phyloP scores from a whole-genome alignment of 352 stramenopile genomes.

The Blastocystis sp. region DNA sequence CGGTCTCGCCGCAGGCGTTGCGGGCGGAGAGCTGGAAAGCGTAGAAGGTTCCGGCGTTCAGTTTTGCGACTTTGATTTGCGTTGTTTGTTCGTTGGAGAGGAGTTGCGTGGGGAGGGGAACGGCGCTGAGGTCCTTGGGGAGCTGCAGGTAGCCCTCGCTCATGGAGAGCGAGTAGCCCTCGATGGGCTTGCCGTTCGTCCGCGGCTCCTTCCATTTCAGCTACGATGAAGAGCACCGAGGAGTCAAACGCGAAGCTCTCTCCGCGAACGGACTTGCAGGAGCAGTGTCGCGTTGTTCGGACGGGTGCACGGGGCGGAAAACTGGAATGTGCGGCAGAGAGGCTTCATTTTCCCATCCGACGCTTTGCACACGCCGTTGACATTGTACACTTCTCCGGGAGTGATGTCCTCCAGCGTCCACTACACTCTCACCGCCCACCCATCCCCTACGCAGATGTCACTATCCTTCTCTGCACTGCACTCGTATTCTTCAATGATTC shows the following conservation, averaged over 20 bases:
- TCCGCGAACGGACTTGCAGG: neutral
- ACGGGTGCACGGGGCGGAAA: slow-evolving; percentile 36
- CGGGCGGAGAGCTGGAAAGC: slow-evolving; percentile 37
- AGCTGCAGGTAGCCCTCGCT: slow-evolving; percentile 15
- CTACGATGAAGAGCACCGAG: neutral
- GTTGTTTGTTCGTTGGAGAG: slow-evolving; percentile 8
- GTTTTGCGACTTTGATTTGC: slow-evolving; percentile 13
- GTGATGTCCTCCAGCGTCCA: slow-evolving; percentile 36
- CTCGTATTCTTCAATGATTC: slow-evolving; percentile 23
- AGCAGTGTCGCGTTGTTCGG: slow-evolving; percentile 13
- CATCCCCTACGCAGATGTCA: neutral
- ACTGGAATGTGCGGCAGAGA: slow-evolving; percentile 43
- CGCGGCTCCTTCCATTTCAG: slow-evolving; percentile 49
- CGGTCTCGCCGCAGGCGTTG: slow-evolving; percentile 46
- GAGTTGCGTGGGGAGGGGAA: neutral
- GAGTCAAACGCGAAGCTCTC: slow-evolving; percentile 28
- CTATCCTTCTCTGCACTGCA: neutral
- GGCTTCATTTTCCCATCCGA: slow-evolving; percentile 36
- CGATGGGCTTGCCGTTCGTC: slow-evolving; percentile 15
- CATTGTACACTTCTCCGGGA: slow-evolving; percentile 20
- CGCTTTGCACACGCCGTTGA: slow-evolving; percentile 45
- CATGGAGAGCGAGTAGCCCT: slow-evolving; percentile 14
- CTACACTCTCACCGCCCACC: neutral
- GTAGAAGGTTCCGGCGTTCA: slow-evolving; percentile 12
- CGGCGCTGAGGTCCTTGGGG: neutral